Evolutionary conservation across 345 rosid species (phyloP).

Genomic region (Rubroshorea leprosula): DNA sequence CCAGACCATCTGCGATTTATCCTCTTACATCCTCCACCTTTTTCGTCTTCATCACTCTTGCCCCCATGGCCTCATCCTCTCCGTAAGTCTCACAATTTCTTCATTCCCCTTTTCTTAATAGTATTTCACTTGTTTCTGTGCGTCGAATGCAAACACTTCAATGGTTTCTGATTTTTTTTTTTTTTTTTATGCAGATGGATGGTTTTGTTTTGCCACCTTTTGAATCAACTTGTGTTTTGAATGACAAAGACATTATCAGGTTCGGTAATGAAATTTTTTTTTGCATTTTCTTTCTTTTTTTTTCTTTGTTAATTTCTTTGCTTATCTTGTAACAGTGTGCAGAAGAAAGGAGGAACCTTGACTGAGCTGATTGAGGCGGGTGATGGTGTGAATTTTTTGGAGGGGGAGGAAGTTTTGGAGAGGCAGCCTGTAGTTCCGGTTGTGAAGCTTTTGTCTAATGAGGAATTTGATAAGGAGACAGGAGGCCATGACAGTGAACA

Average conservation of each 20-base stretch:
- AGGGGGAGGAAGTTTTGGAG: slow-evolving; percentile 32
- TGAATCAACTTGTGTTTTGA: slow-evolving; percentile 64
- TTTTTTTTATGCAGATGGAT: slow-evolving; percentile 67
- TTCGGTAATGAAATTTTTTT: slow-evolving; percentile 23
- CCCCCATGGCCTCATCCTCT: slow-evolving; percentile 70
- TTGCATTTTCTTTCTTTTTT: slow-evolving; percentile 5
- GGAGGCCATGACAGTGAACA: slow-evolving; percentile 37
- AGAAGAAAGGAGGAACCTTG: slow-evolving; percentile 36
- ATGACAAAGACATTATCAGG: slow-evolving; percentile 78
- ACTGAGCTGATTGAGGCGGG: slow-evolving; percentile 24
- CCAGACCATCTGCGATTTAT: slow-evolving; percentile 59
- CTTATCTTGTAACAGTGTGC: slow-evolving; percentile 40
- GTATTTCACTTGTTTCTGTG: neutral
- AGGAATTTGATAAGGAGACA: slow-evolving; percentile 58
- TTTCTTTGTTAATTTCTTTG: neutral
- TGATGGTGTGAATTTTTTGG: slow-evolving; percentile 28
- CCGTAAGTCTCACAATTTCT: slow-evolving; percentile 32
- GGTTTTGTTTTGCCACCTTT: slow-evolving; percentile 83
- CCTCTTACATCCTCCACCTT: slow-evolving; percentile 42
- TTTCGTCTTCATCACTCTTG: slow-evolving; percentile 60
- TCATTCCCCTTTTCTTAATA: slow-evolving; percentile 9
- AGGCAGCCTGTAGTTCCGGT: slow-evolving; percentile 26
- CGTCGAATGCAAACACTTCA: neutral
- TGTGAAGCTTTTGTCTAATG: slow-evolving; percentile 52
- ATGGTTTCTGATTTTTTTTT: neutral